These are phyloP conservation scores for Biscogniauxia mediterranea DNA, from an alignment of 2,329 filamentous ascomycete genomes.

Conservation along the genomic window DNA sequence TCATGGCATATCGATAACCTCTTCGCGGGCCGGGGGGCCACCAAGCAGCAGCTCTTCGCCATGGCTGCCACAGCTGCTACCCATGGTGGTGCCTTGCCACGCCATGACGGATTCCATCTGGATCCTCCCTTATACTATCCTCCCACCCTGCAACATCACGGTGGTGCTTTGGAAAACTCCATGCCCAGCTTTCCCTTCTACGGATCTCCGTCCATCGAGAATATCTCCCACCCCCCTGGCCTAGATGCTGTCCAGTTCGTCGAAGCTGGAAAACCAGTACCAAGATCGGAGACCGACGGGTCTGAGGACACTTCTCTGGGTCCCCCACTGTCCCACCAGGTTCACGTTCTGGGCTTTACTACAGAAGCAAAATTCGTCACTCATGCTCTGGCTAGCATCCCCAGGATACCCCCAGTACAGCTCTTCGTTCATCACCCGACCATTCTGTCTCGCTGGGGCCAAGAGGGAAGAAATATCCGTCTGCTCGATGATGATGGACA, in stretches of 20 bases:
- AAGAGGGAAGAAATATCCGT: constrained; percentile 43
- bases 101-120: constrained; percentile 17
- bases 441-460: constrained; percentile 45
- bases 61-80: constrained; percentile 21
- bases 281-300: not conserved
- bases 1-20: constrained; percentile 43
- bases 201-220: constrained; percentile 7
- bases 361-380: constrained; percentile 65
- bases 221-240: not conserved
- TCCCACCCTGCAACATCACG: constrained; percentile 1
- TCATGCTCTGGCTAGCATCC: constrained; percentile 58
- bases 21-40: constrained; percentile 38
- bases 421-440: constrained; percentile 56
- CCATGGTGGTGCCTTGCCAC: constrained; percentile 29
- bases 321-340: constrained; percentile 36
- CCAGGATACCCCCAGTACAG: constrained; percentile 61
- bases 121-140: constrained; percentile 23
- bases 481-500: constrained; percentile 42
- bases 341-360: constrained; percentile 63
- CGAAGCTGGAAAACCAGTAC: not conserved
- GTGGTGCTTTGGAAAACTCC: constrained; percentile 3
- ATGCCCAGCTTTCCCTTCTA: constrained; percentile 12
- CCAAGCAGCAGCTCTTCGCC: constrained; percentile 17
- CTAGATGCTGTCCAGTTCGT: not conserved
- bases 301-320: not conserved